phyloP scores from a whole-genome alignment of 805 yeast species.

The Saturnispora gosingensis region DNA sequence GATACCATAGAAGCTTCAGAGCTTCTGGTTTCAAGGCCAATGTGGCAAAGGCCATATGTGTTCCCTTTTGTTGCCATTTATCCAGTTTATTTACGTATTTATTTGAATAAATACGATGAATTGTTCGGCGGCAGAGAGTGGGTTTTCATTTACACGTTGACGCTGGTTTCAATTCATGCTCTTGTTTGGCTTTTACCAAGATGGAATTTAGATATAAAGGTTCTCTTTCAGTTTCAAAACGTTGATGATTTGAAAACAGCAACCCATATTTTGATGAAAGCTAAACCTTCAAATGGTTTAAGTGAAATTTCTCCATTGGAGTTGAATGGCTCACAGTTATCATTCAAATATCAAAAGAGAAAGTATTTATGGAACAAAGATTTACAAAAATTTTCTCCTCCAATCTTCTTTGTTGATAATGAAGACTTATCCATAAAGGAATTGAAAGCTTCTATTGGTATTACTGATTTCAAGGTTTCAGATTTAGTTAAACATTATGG shows the following conservation, averaged over 20 bases:
- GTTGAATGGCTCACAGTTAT: constrained; percentile 45
- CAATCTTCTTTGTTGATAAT: constrained; percentile 68
- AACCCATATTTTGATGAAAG: constrained; percentile 60
- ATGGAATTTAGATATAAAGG: constrained; percentile 73
- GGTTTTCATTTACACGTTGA: constrained; percentile 83
- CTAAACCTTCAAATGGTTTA: constrained; percentile 79
- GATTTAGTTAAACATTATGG: constrained; percentile 58
- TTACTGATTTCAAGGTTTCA: constrained; percentile 25
- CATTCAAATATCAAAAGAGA: constrained; percentile 86
- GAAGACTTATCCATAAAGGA: constrained; percentile 45
- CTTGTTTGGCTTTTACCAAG: constrained; percentile 84
- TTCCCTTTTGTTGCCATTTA: constrained; percentile 76
- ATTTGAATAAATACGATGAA: constrained; percentile 59
- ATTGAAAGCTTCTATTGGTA: constrained; percentile 39
- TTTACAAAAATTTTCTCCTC: constrained; percentile 60
- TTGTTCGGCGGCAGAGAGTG: constrained; percentile 88
- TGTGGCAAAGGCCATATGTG: constrained; percentile 60
- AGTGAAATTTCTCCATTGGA: constrained; percentile 66
- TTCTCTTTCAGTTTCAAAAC: constrained; percentile 54
- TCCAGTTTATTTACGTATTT: constrained; percentile 62
- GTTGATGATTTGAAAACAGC: constrained; percentile 55
- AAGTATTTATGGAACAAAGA: constrained; percentile 64
- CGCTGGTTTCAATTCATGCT: constrained; percentile 63
- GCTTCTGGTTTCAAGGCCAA: constrained; percentile 60
- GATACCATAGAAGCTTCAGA: constrained; percentile 65